Conservation (phyloP, 2,329 filamentous ascomycete species). For the Aspergillus candidus region DNA sequence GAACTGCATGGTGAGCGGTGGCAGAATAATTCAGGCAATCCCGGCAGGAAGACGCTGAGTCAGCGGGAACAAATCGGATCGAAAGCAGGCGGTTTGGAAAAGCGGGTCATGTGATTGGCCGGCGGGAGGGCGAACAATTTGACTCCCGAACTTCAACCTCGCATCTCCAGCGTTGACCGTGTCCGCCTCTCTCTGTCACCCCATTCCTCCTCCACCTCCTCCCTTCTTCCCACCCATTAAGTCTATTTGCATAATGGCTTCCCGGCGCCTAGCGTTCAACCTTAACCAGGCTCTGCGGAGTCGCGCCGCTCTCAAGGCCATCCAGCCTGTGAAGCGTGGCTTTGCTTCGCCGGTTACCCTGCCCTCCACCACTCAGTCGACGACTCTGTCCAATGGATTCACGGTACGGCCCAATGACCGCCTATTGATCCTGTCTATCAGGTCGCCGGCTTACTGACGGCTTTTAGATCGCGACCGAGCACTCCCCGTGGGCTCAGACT, state of each 20-base stretch:
- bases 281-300: slow-evolving; percentile 83
- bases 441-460: slow-evolving; percentile 25
- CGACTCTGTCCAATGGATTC: slow-evolving; percentile 94
- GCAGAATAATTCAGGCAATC: too few species aligned
- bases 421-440: slow-evolving; percentile 11
- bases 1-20: too few species aligned
- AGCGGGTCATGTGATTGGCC: slow-evolving; percentile 42
- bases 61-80: slow-evolving; percentile 30
- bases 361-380: slow-evolving; percentile 84
- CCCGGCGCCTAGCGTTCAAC: slow-evolving; percentile 93
- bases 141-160: slow-evolving; percentile 41
- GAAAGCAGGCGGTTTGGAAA: slow-evolving; percentile 32
- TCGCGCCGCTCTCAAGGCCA: slow-evolving; percentile 74
- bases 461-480: slow-evolving; percentile 85
- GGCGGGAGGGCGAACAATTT: slow-evolving; percentile 39
- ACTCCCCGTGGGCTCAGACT: slow-evolving; percentile 96
- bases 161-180: slow-evolving; percentile 28
- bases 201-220: slow-evolving; percentile 48
- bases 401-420: slow-evolving; percentile 56
- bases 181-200: slow-evolving; percentile 25
- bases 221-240: slow-evolving; percentile 29
- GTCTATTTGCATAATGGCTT: slow-evolving; percentile 65
- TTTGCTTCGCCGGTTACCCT: slow-evolving; percentile 74
- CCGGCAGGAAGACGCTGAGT: too few species aligned
- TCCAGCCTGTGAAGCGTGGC: slow-evolving; percentile 72